Base-by-base conservation (phyloP, 1,139 yeast genomes). In the Yamadazyma dushanensis region DNA sequence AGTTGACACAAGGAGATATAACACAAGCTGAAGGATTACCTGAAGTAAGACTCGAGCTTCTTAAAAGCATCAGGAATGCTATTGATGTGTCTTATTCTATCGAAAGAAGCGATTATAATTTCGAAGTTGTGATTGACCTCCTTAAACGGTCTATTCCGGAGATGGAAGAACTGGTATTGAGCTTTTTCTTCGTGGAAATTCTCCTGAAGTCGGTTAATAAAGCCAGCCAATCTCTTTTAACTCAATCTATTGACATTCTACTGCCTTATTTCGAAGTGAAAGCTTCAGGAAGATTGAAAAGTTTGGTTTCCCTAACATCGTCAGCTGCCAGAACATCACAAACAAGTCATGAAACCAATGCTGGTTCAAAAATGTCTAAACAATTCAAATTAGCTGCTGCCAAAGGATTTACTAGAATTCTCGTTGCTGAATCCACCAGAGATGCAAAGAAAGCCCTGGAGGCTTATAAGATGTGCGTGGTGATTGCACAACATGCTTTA, bases 1-100 rank as follows among this genome's bases (percentile, higher is more conserved):
- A 28, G 17, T 24, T 5, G 6, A 4, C 8, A 2, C 23, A 16
- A 13, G 8, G 44, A 8, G 23, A 29, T 4, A 11, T 20, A 8
- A 5, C 27, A 5, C 41, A 47, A 3, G 16, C 21, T 4, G 43
- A 41, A 29, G 29, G 37, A 13, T 8, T 11, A 6, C 26, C 33
- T 2, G 56, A 58, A 2, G 61, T 73, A 2, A 66, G 79, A 29
- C 40, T 66, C 0, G 58, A 60, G 8, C 66, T 73, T 16, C 54
- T 81, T 10, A 56, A 55, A 31, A 59, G 78, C 4, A 54, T 83
- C 14, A 59, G 63, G 10, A 68, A 72, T 6, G 66, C 74, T 0
- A 68, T 63, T 36, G 61, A 59, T 23, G 51, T 65, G 1, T 71
- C 80, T 7, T 44, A 47, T 28, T 53, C 55, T 2, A 43, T 57